Conservation (phyloP, 345 rosid genomes). For the Melaleuca alternifolia region DNA sequence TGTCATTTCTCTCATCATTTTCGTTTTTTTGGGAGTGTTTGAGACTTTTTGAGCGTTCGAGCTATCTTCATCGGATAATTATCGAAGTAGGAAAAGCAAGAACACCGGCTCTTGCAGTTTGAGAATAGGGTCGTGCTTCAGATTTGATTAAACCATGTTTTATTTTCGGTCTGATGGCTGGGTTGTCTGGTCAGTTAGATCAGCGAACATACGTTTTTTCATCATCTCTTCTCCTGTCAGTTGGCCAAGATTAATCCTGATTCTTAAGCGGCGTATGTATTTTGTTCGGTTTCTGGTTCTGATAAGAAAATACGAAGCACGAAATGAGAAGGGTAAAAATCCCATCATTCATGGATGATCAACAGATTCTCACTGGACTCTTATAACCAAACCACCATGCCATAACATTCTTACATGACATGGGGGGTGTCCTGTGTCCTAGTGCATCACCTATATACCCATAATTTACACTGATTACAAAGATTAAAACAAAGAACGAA, state of each 20-base stretch:
- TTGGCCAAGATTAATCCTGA: neutral
- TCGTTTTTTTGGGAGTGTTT: neutral
- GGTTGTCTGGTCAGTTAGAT: neutral
- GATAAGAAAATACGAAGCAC: neutral
- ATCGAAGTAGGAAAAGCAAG: neutral
- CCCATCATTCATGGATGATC: neutral
- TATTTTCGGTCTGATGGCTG: too few species aligned
- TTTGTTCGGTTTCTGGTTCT: neutral
- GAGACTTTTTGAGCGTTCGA: neutral
- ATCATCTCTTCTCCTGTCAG: neutral
- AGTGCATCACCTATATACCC: neutral
- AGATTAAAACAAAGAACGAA: neutral
- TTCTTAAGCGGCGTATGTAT: neutral
- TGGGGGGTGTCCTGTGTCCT: neutral
- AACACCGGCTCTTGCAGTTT: neutral
- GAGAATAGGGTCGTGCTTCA: too few species aligned
- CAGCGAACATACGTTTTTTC: neutral
- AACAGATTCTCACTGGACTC: neutral
- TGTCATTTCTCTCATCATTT: neutral
- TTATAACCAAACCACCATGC: neutral
- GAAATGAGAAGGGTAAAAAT: neutral
- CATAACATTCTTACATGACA: neutral
- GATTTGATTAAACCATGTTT: too few species aligned
- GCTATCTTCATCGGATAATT: neutral
- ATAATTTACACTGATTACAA: conserved; percentile 15